Percentiles rank a stretch among this genome's conserved stretches.
Conservation (phyloP, 495 filamentous ascomycete genomes). For the Talaromyces adpressus region DNA sequence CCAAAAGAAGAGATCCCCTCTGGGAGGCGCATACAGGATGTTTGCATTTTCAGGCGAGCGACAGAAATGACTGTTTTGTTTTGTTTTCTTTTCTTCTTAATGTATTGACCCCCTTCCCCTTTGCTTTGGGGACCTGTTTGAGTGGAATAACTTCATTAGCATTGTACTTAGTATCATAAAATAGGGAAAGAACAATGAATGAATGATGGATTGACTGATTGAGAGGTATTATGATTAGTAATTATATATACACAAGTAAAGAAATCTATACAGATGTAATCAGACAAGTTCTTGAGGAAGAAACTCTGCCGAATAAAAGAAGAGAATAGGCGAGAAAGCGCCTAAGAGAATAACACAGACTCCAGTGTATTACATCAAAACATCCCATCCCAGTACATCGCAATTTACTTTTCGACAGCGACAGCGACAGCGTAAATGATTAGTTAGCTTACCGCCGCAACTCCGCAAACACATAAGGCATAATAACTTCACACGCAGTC, state of each 20-base stretch:
- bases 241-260: background rate
- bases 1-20: background rate
- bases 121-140: background rate
- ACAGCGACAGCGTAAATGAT: background rate
- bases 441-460: constrained; percentile 16
- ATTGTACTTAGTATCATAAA: constrained; percentile 6
- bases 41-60: constrained; percentile 20
- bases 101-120: constrained; percentile 9
- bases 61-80: constrained; percentile 14
- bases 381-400: background rate
- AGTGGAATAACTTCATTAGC: constrained; percentile 1
- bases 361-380: no score
- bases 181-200: background rate
- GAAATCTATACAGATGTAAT: background rate
- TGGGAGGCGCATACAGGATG: constrained; percentile 1
- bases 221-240: background rate
- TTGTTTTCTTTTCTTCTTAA: constrained; percentile 13
- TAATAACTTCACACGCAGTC: constrained; percentile 82
- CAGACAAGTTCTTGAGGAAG: background rate
- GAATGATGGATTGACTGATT: background rate
- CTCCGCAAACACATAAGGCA: constrained; percentile 73
- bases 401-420: background rate
- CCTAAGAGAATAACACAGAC: background rate
- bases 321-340: background rate
- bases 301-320: background rate